Conservation (phyloP, 2,329 filamentous ascomycete species). For the Aspergillus novoparasiticus region DNA sequence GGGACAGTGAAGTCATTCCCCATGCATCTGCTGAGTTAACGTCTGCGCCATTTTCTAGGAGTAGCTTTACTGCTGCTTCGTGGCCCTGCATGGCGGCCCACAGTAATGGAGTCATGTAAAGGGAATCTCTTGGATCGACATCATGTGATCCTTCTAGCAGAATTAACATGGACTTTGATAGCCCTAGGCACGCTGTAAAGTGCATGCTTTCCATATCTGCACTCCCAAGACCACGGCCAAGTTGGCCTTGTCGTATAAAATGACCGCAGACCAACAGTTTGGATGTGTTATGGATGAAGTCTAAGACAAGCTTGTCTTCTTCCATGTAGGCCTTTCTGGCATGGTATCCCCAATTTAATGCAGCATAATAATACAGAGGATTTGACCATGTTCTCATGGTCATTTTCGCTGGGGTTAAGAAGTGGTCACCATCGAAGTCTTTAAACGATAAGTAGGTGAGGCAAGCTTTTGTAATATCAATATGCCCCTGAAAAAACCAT, state of each 20-base stretch:
- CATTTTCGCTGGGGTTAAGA: neutral
- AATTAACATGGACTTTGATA: neutral
- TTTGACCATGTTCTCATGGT: neutral
- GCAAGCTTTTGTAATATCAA: slow-evolving; percentile 19
- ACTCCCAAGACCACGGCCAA: no score
- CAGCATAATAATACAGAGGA: slow-evolving; percentile 16
- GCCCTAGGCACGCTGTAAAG: neutral
- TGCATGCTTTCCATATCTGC: neutral
- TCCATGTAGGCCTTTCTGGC: neutral
- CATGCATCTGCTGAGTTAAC: no score
- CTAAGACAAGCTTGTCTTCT: neutral
- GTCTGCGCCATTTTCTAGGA: no score
- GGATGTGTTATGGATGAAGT: neutral
- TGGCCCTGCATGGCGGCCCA: no score
- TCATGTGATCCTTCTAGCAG: neutral
- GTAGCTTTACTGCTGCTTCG: no score
- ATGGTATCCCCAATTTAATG: slow-evolving; percentile 21
- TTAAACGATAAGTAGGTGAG: slow-evolving; percentile 27
- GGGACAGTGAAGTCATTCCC: no score
- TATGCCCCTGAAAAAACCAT: slow-evolving; percentile 20
- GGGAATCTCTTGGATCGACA: no score
- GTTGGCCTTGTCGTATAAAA: neutral
- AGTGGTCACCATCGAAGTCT: slow-evolving; percentile 13
- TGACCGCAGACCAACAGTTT: neutral
- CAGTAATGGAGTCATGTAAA: no score